Conservation (phyloP, 148 eudicot species). For the Polygonum aviculare region DNA sequence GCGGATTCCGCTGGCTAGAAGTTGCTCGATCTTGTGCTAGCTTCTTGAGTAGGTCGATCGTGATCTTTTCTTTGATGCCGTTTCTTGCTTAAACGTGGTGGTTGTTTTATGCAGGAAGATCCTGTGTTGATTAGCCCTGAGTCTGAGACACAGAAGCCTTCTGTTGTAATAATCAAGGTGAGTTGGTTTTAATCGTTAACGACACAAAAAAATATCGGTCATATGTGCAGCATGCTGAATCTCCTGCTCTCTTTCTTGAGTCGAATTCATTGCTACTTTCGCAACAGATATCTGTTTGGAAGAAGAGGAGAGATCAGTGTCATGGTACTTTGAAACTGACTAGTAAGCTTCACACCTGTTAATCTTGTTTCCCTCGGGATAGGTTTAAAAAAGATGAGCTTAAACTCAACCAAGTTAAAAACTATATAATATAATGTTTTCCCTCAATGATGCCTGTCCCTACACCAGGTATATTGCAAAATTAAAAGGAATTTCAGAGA, state of each 20-base stretch:
- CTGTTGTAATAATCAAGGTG: conserved; percentile 93
- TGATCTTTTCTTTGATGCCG: neutral
- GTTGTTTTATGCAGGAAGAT: conserved; percentile 57
- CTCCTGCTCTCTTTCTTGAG: conserved; percentile 77
- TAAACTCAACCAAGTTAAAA: neutral
- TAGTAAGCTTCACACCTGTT: neutral
- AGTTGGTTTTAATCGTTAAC: neutral
- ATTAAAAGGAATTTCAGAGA: neutral
- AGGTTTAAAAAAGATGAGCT: neutral
- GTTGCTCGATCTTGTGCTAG: neutral
- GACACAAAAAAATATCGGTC: conserved; percentile 44
- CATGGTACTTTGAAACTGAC: neutral
- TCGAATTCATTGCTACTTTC: conserved; percentile 79
- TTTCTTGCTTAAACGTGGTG: neutral
- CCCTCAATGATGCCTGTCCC: neutral
- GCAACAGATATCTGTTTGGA: conserved; percentile 66
- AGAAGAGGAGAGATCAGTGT: conserved; percentile 13
- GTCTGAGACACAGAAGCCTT: conserved; percentile 62
- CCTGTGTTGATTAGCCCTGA: conserved; percentile 83
- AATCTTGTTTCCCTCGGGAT: neutral
- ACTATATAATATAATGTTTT: neutral
- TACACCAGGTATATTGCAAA: neutral
- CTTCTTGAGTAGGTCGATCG: neutral
- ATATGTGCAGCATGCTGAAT: conserved; percentile 56
- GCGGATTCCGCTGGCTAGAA: neutral